These are phyloP conservation scores for Erodium maritimum DNA, from an alignment of 345 rosid species.

Conservation along the genomic window DNA sequence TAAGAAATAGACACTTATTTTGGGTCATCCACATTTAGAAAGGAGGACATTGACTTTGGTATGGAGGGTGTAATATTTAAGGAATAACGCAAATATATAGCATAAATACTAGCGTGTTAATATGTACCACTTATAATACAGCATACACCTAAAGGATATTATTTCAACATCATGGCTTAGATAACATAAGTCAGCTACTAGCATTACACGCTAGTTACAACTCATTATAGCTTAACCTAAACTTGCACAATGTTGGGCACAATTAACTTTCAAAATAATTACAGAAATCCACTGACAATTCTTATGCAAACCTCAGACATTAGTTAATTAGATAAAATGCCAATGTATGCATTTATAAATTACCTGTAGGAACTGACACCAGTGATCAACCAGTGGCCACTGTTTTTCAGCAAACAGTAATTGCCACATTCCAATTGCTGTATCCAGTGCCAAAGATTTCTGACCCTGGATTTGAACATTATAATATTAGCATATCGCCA, in stretches of 20 bases:
- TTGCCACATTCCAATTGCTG: constrained; percentile 99
- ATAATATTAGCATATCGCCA: not conserved
- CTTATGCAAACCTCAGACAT: not conserved
- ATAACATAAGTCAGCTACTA: not conserved
- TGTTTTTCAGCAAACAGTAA: constrained; percentile 86
- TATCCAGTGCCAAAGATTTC: constrained; percentile 90
- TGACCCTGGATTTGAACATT: constrained; percentile 55
- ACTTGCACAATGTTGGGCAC: not conserved
- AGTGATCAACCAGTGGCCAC: constrained; percentile 84
- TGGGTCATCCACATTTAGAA: no score
- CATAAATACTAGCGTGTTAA: not conserved
- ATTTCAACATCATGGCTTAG: not conserved
- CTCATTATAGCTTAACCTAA: not conserved
- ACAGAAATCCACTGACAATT: not conserved
- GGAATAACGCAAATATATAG: not conserved
- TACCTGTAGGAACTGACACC: constrained; percentile 99
- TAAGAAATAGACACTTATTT: no score
- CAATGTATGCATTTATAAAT: constrained; percentile 1
- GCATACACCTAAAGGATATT: not conserved
- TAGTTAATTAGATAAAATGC: not conserved
- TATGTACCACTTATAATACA: not conserved
- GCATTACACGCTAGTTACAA: not conserved
- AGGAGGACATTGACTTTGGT: no score
- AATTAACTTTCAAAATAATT: not conserved
- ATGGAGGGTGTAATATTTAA: no score